A percentile compares a stretch with the other conserved stretches of the same genome.
These are phyloP conservation scores for Pueraria montana DNA, from an alignment of 306 rosid species.

Conservation along the genomic window DNA sequence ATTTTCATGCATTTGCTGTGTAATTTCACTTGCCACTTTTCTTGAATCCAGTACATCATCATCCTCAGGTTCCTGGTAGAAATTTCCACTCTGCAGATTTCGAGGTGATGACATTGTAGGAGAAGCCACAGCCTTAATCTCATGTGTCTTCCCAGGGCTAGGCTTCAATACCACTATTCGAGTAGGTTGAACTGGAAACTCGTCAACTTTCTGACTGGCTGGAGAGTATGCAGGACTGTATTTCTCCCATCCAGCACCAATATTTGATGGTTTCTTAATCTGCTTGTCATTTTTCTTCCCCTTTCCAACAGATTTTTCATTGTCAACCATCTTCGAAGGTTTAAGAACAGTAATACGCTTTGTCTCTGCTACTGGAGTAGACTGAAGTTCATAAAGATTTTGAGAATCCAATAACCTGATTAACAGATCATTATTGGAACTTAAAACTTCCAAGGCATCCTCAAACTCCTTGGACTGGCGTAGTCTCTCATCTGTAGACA, in stretches of 20 bases:
- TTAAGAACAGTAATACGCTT: conserved; percentile 94
- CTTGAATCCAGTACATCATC: conserved; percentile 66
- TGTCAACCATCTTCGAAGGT: conserved; percentile 85
- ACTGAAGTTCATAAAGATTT: conserved; percentile 71
- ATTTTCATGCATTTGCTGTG: conserved; percentile 66
- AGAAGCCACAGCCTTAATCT: conserved; percentile 68
- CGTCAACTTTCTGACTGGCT: conserved; percentile 64
- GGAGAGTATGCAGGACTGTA: conserved; percentile 60
- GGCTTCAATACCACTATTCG: conserved; percentile 98
- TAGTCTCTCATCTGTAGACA: conserved; percentile 82
- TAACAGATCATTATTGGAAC: conserved; percentile 84
- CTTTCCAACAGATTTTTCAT: conserved; percentile 54
- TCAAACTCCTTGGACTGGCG: conserved; percentile 88
- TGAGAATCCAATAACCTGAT: conserved; percentile 81
- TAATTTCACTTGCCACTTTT: conserved; percentile 65
- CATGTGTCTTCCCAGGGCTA: conserved; percentile 73
- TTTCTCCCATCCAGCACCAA: conserved; percentile 62
- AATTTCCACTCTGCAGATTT: conserved; percentile 58
- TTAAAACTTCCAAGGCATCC: conserved; percentile 90
- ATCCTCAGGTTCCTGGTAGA: conserved; percentile 65
- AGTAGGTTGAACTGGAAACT: conserved; percentile 80
- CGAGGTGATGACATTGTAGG: conserved; percentile 72
- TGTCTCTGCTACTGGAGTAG: conserved; percentile 74
- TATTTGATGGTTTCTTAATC: conserved; percentile 58
- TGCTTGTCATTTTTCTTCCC: conserved; percentile 65